phyloP scores from a whole-genome alignment of 768 basidiomycete species.

The Cystofilobasidium capitatum region DNA sequence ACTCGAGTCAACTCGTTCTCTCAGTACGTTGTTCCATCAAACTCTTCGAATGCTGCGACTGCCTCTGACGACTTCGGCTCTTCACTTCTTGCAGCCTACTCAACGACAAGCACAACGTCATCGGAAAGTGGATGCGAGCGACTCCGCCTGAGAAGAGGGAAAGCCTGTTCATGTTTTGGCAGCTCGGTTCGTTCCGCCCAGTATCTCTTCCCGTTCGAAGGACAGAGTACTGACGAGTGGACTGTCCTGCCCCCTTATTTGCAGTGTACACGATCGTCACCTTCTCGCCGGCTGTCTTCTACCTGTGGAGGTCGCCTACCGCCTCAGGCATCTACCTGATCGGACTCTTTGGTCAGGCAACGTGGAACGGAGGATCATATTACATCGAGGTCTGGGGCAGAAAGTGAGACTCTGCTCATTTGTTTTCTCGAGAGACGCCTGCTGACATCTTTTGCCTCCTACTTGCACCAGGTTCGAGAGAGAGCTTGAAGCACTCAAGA shows the following conservation, averaged over 20 bases:
- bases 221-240: too few species aligned
- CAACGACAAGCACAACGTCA: constrained; percentile 27
- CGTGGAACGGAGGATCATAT: constrained; percentile 16
- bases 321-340: constrained; percentile 16
- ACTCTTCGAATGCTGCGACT: not conserved
- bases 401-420: not conserved
- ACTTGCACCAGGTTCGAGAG: constrained; percentile 5
- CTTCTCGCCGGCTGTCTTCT: constrained; percentile 20
- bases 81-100: constrained; percentile 8
- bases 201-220: not conserved
- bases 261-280: constrained; percentile 24
- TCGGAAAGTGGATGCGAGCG: constrained; percentile 26
- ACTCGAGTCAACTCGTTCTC: constrained; percentile 17
- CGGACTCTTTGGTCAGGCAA: constrained; percentile 14
- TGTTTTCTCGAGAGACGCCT: not conserved
- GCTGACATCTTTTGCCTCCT: not conserved
- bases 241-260: not conserved
- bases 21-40: constrained; percentile 13
- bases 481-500: constrained; percentile 25
- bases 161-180: constrained; percentile 27
- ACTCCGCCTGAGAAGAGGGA: constrained; percentile 23
- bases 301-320: not conserved
- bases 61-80: not conserved
- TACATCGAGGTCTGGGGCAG: constrained; percentile 24
- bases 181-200: constrained; percentile 4